These are phyloP conservation scores for Austroboletus olivaceoglutinosus DNA, from an alignment of 1,284 basidiomycete genomes.

Conservation along the genomic window DNA sequence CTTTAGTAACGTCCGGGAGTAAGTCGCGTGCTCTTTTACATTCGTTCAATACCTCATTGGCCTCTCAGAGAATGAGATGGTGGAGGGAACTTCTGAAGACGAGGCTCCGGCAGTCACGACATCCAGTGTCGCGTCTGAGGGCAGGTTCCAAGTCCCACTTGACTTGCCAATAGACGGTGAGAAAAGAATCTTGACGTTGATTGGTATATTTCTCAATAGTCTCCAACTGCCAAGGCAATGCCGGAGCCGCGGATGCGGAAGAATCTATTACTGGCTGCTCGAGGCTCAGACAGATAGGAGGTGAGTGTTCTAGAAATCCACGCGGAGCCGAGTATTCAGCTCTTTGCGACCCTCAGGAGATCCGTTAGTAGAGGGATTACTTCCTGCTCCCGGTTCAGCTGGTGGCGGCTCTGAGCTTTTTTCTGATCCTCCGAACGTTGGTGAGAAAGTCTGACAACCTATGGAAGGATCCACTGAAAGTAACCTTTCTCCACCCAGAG, in stretches of 20 bases:
- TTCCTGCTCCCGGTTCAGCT: background rate
- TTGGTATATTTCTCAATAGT: background rate
- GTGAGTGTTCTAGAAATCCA: background rate
- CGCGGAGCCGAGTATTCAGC: background rate
- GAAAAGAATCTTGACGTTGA: no score
- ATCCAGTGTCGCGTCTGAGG: background rate
- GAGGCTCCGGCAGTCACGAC: background rate
- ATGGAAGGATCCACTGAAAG: background rate
- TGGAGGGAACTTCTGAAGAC: background rate
- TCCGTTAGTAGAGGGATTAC: background rate
- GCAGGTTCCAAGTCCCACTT: background rate
- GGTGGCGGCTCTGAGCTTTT: background rate
- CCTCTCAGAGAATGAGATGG: background rate
- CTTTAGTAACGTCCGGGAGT: background rate
- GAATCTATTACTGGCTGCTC: no score
- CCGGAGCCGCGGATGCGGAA: background rate
- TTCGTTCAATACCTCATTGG: background rate
- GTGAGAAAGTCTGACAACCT: background rate
- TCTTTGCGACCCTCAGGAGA: background rate
- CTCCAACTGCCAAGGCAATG: background rate
- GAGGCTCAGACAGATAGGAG: background rate
- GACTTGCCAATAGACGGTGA: background rate
- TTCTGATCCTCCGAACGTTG: background rate
- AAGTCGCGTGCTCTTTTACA: background rate
- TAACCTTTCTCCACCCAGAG: background rate